phyloP scores from a whole-genome alignment of 208 protist species.

The Trypanosoma avium region DNA sequence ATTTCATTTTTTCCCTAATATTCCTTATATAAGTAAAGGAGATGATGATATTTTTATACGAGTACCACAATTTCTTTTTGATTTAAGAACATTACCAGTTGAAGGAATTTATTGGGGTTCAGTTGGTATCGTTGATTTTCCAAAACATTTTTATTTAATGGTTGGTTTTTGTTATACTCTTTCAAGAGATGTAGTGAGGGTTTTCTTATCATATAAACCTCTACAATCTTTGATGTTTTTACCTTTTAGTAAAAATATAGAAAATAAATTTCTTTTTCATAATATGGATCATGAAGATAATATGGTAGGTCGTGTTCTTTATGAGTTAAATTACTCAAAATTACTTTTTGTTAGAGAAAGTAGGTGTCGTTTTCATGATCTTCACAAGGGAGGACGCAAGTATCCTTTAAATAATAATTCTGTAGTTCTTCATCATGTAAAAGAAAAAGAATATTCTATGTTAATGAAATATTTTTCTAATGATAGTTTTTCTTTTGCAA shows the following conservation, averaged over 20 bases:
- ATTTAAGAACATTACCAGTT: constrained; percentile 23
- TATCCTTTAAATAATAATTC: not conserved
- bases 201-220: constrained; percentile 2
- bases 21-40: constrained; percentile 43
- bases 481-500: not conserved
- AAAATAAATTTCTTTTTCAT: not conserved
- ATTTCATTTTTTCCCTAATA: constrained; percentile 33
- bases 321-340: not conserved
- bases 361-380: not conserved
- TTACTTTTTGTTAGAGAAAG: not conserved
- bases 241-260: constrained; percentile 2
- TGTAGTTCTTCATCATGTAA: not conserved
- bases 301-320: not conserved
- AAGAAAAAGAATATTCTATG: not conserved
- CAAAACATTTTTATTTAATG: not conserved
- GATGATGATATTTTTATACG: constrained; percentile 56
- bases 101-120: constrained; percentile 12
- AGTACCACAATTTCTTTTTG: constrained; percentile 47
- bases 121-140: not conserved
- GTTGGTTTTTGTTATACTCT: constrained; percentile 5
- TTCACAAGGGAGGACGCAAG: not conserved
- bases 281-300: not conserved
- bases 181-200: not conserved
- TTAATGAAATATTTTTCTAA: not conserved
- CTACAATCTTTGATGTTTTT: not conserved